Conservation (phyloP, 768 basidiomycete genomes). For the Rhizopogon salebrosus region DNA sequence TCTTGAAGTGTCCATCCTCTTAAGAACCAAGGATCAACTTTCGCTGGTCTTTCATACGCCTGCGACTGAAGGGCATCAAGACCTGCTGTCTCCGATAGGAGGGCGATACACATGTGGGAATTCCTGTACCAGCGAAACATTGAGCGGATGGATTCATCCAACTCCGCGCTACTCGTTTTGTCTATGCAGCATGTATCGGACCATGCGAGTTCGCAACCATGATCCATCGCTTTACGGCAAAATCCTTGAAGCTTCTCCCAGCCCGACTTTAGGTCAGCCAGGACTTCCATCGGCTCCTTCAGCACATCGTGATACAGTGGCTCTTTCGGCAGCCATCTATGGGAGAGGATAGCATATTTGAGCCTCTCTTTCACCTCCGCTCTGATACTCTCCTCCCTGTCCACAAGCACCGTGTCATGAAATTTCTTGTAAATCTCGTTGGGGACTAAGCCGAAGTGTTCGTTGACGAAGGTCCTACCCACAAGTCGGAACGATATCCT, state of each 20-base stretch:
- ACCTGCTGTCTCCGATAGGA: conserved; percentile 6
- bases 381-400: neutral
- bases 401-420: too few species aligned
- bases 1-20: conserved; percentile 14
- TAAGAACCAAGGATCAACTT: conserved; percentile 10
- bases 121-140: conserved; percentile 17
- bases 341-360: conserved; percentile 7
- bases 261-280: neutral
- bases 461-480: neutral
- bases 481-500: neutral
- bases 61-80: neutral
- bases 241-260: conserved; percentile 4
- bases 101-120: conserved; percentile 10
- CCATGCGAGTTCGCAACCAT: conserved; percentile 9
- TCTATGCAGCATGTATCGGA: conserved; percentile 14
- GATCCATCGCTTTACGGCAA: conserved; percentile 1
- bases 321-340: conserved; percentile 1
- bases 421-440: neutral
- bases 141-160: conserved; percentile 16
- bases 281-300: neutral
- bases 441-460: neutral
- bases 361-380: neutral
- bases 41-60: too few species aligned
- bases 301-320: conserved; percentile 1
- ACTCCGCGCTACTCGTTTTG: conserved; percentile 14